These are phyloP conservation scores for Gentiana straminea DNA, from an alignment of 257 asterid genomes.

Conservation along the genomic window DNA sequence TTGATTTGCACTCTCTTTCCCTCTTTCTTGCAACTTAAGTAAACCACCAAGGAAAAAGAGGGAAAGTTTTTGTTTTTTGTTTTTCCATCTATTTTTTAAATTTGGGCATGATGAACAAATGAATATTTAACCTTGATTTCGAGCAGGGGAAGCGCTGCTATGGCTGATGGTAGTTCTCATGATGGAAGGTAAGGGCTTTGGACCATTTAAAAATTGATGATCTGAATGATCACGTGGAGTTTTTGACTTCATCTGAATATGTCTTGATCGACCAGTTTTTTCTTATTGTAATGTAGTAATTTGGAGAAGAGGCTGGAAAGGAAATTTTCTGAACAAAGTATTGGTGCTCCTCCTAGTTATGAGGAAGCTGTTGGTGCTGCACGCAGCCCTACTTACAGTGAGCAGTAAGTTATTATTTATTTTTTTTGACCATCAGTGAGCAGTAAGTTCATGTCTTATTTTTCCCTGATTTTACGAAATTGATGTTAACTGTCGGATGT, in stretches of 20 bases:
- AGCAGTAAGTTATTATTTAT: constrained; percentile 20
- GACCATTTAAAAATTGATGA: not conserved
- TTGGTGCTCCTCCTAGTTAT: constrained; percentile 74
- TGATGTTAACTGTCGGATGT: constrained; percentile 17
- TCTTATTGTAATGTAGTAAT: constrained; percentile 26
- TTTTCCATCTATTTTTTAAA: not conserved
- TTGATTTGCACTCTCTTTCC: not conserved
- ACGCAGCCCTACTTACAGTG: constrained; percentile 65
- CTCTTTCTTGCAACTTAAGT: too few species aligned
- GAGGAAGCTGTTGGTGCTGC: constrained; percentile 68
- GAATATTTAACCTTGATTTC: constrained; percentile 2
- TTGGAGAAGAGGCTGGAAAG: constrained; percentile 36
- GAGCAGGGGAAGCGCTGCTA: constrained; percentile 63
- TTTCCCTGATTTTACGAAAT: constrained; percentile 8
- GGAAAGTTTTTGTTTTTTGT: not conserved
- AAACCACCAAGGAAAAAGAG: too few species aligned
- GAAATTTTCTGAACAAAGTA: constrained; percentile 59
- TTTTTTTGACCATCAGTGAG: constrained; percentile 30
- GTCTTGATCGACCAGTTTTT: not conserved
- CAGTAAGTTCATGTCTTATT: constrained; percentile 31
- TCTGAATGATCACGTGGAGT: not conserved
- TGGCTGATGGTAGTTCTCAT: constrained; percentile 63
- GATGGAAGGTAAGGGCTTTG: constrained; percentile 64
- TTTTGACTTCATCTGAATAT: not conserved
- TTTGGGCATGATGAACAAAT: too few species aligned